Base-by-base conservation (phyloP, 2,329 filamentous ascomycete genomes). In the Diaporthe sp. region DNA sequence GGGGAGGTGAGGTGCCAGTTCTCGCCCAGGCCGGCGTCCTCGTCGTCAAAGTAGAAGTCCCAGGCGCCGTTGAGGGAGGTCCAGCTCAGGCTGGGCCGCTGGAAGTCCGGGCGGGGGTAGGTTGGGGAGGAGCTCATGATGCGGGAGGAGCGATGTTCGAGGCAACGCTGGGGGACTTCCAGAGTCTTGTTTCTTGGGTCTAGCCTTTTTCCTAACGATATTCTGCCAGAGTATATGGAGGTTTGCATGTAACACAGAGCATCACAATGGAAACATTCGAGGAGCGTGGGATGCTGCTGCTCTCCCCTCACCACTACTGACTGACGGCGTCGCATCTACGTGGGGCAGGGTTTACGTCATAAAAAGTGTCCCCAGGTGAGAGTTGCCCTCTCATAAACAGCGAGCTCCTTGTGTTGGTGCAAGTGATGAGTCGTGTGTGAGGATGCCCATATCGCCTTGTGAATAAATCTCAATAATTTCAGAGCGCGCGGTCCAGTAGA, bases 91-190 rank as follows among this genome's bases (percentile, higher is more conserved):
- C 84, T 79, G 42, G 83, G 81, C 71, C 91, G 90, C 71, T 88
- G 80, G 80, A 93, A 93, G 82, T 93, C 91, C 1, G 92, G 91
- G 71, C 92, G 90, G 32, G 92, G 92, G 77, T 94, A 92, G 10
- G 74, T 42, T 10, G 56, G 35, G 13, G 63, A 66, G 10, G 63
- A 59, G 39, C 68, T 42, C 74, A 75, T 75, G n/a, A 25, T 63
- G 44, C 1, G 22, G 22, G 44, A 22, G 13, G 1, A 32, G 44
- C 2, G 4, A 25, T 51, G 44, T 47, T 35, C 1, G 42, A 35
- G 42, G 59, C 59, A 65, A 47, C 59, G 22, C 37, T 37, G 10
- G 35, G 35, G 35, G 35, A 37, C 35, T 37, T 10, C 5, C 35
- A 37, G 35, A 5, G 35, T 37, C 35, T n/a, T n/a, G n/a, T n/a